Evolutionary conservation across 2,329 filamentous ascomycete species (phyloP).

Genomic region (Sarocladium brachiariae): DNA sequence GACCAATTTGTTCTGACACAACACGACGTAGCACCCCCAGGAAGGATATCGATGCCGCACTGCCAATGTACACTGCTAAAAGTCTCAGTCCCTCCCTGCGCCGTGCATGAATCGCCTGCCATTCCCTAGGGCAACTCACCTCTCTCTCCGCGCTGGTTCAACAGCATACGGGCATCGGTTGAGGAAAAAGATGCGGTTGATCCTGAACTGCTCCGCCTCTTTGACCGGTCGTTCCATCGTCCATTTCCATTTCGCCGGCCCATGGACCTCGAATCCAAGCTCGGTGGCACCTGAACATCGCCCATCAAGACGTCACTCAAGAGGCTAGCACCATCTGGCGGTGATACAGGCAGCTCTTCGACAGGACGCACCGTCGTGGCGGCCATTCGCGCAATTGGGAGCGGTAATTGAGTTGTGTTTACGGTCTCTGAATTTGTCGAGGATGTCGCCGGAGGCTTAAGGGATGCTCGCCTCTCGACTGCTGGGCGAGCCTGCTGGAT

Average conservation of each 20-base stretch:
- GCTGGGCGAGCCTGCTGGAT: constrained; percentile 1
- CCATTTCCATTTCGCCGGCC: constrained; percentile 12
- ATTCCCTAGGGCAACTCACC: too few species aligned
- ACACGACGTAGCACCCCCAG: constrained; percentile 44
- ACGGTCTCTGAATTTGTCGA: background rate
- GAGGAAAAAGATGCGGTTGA: constrained; percentile 12
- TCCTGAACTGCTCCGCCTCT: background rate
- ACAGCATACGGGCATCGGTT: constrained; percentile 34
- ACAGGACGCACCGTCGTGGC: background rate
- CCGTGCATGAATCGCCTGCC: too few species aligned
- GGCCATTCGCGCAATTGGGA: constrained; percentile 4
- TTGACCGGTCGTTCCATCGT: constrained; percentile 13
- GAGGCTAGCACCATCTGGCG: background rate
- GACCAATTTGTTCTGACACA: constrained; percentile 43
- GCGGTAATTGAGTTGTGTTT: background rate
- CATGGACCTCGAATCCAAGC: constrained; percentile 23
- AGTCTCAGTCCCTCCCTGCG: too few species aligned
- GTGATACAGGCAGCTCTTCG: constrained; percentile 2
- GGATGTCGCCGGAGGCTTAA: background rate
- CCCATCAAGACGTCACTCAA: constrained; percentile 5
- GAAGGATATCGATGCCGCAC: constrained; percentile 48
- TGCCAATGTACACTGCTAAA: constrained; percentile 38
- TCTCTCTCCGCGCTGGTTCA: constrained; percentile 45
- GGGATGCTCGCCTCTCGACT: background rate
- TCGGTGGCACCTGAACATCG: constrained; percentile 20